These are phyloP conservation scores for Nelumbo lutea DNA, from an alignment of 164 flowering plant species.

Conservation along the genomic window DNA sequence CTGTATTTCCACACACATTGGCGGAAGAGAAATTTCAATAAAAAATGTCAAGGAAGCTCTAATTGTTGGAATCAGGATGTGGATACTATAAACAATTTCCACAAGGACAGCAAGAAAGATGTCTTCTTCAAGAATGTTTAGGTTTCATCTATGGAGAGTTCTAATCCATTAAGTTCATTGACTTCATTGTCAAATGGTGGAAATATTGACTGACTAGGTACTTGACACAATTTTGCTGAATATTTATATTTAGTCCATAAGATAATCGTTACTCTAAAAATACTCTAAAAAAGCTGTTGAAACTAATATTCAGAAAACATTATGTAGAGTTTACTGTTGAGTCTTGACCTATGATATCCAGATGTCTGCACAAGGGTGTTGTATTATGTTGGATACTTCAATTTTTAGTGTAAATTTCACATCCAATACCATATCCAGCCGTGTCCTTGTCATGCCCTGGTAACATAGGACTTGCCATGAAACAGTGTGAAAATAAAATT, in stretches of 20 bases:
- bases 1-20: slow-evolving; percentile 39
- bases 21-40: slow-evolving; percentile 39
- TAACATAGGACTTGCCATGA: no score
- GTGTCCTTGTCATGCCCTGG: no score
- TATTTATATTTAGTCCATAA: neutral
- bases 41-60: slow-evolving; percentile 21
- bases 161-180: slow-evolving; percentile 15
- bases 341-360: no score
- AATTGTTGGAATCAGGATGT: slow-evolving; percentile 23
- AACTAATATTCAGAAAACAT: no score
- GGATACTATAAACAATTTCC: slow-evolving; percentile 12
- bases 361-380: no score
- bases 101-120: slow-evolving; percentile 9
- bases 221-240: slow-evolving; percentile 9
- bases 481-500: no score
- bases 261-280: neutral
- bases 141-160: slow-evolving; percentile 15
- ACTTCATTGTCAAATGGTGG: slow-evolving; percentile 42
- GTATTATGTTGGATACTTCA: no score
- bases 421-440: no score
- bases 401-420: no score
- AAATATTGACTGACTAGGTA: slow-evolving; percentile 74
- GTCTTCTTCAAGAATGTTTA: slow-evolving; percentile 12
- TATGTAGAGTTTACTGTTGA: no score
- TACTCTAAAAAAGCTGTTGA: no score